Conservation (phyloP, 2,329 filamentous ascomycete species). For the Clarireedia homoeocarpa region DNA sequence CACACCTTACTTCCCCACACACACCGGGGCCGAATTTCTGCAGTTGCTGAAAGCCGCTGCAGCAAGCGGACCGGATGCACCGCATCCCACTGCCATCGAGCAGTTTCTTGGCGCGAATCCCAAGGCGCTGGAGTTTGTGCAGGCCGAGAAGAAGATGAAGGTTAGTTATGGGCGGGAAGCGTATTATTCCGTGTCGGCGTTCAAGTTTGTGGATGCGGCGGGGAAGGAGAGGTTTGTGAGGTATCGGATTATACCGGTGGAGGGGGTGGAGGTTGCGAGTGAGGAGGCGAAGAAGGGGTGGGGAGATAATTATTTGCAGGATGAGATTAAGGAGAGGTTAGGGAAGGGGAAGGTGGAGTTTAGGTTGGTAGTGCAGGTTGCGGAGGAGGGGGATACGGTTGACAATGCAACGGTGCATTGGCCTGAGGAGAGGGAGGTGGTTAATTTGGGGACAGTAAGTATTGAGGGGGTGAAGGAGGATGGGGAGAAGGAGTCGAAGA, state of each 20-base stretch:
- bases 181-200: constrained; percentile 43
- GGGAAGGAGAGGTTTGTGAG: constrained; percentile 39
- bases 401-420: constrained; percentile 44
- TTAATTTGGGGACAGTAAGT: constrained; percentile 42
- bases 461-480: constrained; percentile 35
- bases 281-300: constrained; percentile 33
- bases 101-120: constrained; percentile 40
- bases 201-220: constrained; percentile 34
- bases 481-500: constrained; percentile 38
- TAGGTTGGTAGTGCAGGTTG: constrained; percentile 43
- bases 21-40: constrained; percentile 45
- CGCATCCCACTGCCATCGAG: constrained; percentile 25
- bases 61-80: constrained; percentile 14
- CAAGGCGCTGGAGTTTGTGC: constrained; percentile 39
- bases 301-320: constrained; percentile 38
- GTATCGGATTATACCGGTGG: constrained; percentile 41
- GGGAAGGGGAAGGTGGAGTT: constrained; percentile 33
- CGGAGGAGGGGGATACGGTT: constrained; percentile 38
- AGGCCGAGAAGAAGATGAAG: constrained; percentile 42
- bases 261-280: constrained; percentile 34
- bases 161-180: constrained; percentile 39
- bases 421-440: constrained; percentile 42
- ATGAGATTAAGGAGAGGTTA: constrained; percentile 37
- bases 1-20: constrained; percentile 43
- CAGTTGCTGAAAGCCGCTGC: constrained; percentile 38